A percentile compares a stretch with the other conserved stretches of the same genome.
These are phyloP conservation scores for Solanum commersonii DNA, from an alignment of 257 asterid species.

Conservation along the genomic window DNA sequence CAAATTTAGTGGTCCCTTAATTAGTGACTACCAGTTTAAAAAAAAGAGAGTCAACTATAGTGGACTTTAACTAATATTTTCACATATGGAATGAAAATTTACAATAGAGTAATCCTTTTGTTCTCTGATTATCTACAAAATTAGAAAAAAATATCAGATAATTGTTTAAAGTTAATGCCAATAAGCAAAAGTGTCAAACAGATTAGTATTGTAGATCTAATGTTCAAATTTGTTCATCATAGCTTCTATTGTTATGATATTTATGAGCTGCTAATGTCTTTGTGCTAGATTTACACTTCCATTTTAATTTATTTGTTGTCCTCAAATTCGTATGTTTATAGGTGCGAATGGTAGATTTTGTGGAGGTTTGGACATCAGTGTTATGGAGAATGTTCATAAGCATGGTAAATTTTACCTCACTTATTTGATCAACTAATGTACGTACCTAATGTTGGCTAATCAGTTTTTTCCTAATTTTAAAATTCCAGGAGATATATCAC, in stretches of 20 bases:
- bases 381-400: conserved; percentile 1
- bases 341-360: conserved; percentile 2
- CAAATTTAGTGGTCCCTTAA: no score
- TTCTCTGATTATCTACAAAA: background rate
- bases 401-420: background rate
- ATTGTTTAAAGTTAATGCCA: background rate
- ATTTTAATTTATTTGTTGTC: background rate
- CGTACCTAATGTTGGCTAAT: background rate
- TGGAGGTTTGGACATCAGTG: background rate
- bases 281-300: background rate
- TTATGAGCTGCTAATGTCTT: background rate
- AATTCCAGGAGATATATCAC: background rate
- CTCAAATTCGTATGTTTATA: background rate
- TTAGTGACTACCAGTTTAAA: no score
- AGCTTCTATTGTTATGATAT: background rate
- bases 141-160: background rate
- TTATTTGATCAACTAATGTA: background rate
- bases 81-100: background rate
- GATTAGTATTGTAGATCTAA: no score
- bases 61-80: background rate
- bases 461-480: background rate
- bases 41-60: background rate
- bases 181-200: background rate
- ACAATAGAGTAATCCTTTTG: background rate
- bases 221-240: background rate